Base-by-base conservation (phyloP, 1,139 yeast genomes). In the Zhuliangozyma parablackwelliae region DNA sequence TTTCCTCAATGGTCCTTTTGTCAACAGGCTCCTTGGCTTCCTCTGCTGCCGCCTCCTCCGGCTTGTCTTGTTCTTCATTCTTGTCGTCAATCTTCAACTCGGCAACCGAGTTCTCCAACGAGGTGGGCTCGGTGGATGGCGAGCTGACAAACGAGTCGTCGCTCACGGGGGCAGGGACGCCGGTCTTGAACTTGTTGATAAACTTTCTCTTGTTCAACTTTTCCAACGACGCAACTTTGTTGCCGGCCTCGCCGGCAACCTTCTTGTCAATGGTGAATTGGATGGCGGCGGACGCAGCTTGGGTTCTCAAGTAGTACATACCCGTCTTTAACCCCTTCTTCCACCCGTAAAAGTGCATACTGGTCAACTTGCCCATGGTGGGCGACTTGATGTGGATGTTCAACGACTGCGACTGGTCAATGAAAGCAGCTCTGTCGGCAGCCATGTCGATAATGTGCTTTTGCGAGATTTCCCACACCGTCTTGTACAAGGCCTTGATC, bases 311-410 rank as follows among this genome's bases (percentile, higher is more conserved):
- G 51, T 77, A 77, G 57, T 77, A 77, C 80, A 77, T 76, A 47
- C 82, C 82, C 31, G 82, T 77, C 59, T 77, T 77, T 45, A 77
- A 66, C 31, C 82, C 82, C 53, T 72, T 75, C 61, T 75, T 72
- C 82, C 82, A 77, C 28, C 78, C 78, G 46, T 75, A 75, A 59
- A 77, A 77, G 51, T 76, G 82, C 71, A 75, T 73, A 28, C 78
- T 69, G 28, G 82, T 77, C 52, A 77, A 62, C 49, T 75, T 75
- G 49, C 79, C 77, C 66, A 75, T 69, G 3, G 81, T 75, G 42
- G 82, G 81, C 43, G 66, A 69, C 47, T 66, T 65, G 46, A 77
- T 63, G 48, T 75, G 77, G 45, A 77, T 72, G 51, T 77, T 77
- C 69, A 77, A 67, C 30, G 79, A 72, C 56, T 77, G 82, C 36